Evolutionary conservation across 2,329 filamentous ascomycete species (phyloP).

Genomic region (Albophoma yamanashiensis): DNA sequence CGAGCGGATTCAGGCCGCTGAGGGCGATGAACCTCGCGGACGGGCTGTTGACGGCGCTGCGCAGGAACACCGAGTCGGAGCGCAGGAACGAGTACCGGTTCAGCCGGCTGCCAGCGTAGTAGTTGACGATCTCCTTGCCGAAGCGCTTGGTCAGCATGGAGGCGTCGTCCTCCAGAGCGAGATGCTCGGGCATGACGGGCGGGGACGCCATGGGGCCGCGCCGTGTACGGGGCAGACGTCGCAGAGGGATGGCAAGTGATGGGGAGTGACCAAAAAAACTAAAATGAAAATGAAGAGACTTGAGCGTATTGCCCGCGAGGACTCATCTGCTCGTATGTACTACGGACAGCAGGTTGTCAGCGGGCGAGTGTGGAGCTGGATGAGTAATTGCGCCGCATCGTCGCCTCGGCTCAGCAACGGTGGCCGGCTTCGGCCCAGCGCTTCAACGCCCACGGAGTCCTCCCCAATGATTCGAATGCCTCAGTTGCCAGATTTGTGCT

Average conservation of each 20-base stretch:
- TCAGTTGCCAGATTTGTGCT: no score
- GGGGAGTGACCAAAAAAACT: no score
- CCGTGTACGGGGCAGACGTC: not conserved
- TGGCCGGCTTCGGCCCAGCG: not conserved
- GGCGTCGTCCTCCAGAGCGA: constrained; percentile 34
- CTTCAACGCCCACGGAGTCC: no score
- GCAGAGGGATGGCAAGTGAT: not conserved
- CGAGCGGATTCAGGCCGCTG: constrained; percentile 66
- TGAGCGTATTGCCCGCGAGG: not conserved
- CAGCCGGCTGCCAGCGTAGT: constrained; percentile 69
- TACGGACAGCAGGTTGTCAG: not conserved
- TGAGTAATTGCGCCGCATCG: not conserved
- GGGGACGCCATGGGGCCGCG: constrained; percentile 5
- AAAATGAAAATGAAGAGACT: not conserved
- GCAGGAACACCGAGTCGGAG: constrained; percentile 58
- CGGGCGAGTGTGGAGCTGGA: not conserved
- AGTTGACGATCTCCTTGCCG: constrained; percentile 71
- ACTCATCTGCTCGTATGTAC: no score
- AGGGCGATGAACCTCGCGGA: constrained; percentile 66
- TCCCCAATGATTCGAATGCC: no score
- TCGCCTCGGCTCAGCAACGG: not conserved
- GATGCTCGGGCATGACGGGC: constrained; percentile 30
- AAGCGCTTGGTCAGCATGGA: constrained; percentile 68
- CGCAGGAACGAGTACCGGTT: constrained; percentile 76
- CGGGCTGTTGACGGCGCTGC: constrained; percentile 53